phyloP scores from a whole-genome alignment of 208 protist genomes.

The Wallacemonas rigidus region DNA sequence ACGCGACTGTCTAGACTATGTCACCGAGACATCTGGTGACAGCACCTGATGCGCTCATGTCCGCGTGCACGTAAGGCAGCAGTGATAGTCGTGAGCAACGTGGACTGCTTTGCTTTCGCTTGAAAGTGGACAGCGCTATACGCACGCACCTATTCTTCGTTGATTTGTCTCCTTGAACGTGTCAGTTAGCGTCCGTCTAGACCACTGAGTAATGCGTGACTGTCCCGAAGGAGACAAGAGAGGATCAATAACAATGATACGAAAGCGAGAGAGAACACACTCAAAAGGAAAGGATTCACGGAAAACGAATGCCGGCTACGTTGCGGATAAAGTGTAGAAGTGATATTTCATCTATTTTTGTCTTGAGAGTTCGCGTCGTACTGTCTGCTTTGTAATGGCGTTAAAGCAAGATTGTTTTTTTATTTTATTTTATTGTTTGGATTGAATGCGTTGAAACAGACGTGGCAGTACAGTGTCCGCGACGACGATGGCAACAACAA shows the following conservation, averaged over 20 bases:
- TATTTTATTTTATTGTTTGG: slow-evolving; percentile 13
- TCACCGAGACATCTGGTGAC: too few species aligned
- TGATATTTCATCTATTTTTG: slow-evolving; percentile 15
- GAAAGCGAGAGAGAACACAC: slow-evolving; percentile 14
- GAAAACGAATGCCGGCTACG: slow-evolving; percentile 13
- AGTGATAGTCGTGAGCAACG: too few species aligned
- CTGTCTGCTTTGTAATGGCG: slow-evolving; percentile 2
- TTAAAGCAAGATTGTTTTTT: slow-evolving; percentile 4
- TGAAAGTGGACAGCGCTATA: too few species aligned
- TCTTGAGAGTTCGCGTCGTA: background rate
- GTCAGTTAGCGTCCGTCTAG: too few species aligned
- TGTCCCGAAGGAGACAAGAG: background rate
- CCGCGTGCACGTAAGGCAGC: too few species aligned
- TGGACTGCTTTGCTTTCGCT: too few species aligned
- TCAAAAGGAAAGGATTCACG: slow-evolving; percentile 5
- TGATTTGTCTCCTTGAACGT: too few species aligned
- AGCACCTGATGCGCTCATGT: too few species aligned
- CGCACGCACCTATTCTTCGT: too few species aligned
- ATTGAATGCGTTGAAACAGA: slow-evolving; percentile 15
- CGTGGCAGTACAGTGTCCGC: background rate
- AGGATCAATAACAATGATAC: slow-evolving; percentile 1
- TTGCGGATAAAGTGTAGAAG: slow-evolving; percentile 7
- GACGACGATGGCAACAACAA: slow-evolving; percentile 5
- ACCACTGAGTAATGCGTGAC: too few species aligned
- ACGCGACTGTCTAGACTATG: too few species aligned